Evolutionary conservation across 176 grass and related monocot species (phyloP).

Genomic region (Secale cereale): DNA sequence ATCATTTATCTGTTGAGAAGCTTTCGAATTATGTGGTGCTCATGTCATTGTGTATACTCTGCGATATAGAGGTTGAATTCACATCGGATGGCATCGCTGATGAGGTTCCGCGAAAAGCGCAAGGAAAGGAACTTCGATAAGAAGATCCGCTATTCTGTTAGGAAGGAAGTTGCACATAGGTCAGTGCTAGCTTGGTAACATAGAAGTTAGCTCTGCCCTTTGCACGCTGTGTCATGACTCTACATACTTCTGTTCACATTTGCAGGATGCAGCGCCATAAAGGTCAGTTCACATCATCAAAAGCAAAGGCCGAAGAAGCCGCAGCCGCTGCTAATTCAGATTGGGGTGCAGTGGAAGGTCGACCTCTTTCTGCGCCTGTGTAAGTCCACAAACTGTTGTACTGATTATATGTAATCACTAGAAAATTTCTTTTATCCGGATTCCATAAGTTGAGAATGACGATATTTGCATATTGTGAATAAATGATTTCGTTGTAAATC

Average conservation of each 20-base stretch:
- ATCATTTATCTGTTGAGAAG: not conserved
- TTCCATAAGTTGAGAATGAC: not conserved
- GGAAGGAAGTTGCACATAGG: slow-evolving; percentile 97
- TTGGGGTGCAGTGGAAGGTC: slow-evolving; percentile 75
- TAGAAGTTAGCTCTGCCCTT: not conserved
- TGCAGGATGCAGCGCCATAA: slow-evolving; percentile 96
- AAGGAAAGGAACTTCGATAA: slow-evolving; percentile 98
- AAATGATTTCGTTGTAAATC: not conserved
- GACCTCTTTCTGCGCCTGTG: slow-evolving; percentile 71
- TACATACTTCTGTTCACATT: not conserved
- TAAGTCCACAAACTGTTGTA: slow-evolving; percentile 41
- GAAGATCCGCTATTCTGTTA: slow-evolving; percentile 87
- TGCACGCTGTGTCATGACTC: not conserved
- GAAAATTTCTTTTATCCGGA: not conserved
- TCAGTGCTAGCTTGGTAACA: slow-evolving; percentile 22
- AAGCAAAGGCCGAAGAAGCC: slow-evolving; percentile 69
- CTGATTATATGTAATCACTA: not conserved
- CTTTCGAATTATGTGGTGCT: not conserved
- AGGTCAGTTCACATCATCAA: slow-evolving; percentile 93
- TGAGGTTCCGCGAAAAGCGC: slow-evolving; percentile 93
- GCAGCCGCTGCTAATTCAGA: slow-evolving; percentile 35
- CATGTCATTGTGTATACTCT: slow-evolving; percentile 11
- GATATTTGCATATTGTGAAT: not conserved
- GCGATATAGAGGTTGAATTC: slow-evolving; percentile 67
- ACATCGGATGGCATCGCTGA: slow-evolving; percentile 82